Base-by-base conservation (phyloP, 805 yeast genomes). In the Pichia phayaonensis region DNA sequence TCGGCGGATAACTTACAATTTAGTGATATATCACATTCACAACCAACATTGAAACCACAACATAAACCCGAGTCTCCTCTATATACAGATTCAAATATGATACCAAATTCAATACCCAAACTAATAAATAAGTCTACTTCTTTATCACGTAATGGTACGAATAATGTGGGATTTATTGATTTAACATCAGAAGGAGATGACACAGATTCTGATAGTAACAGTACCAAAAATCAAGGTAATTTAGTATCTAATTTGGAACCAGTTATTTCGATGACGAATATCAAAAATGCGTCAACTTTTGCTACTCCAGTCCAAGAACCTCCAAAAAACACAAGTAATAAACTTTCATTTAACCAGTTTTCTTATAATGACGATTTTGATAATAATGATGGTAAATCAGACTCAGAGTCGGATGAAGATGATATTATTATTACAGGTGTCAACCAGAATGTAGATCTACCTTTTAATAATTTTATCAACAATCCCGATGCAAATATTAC, bases 381-480 rank as follows among this genome's bases (percentile, higher is more conserved):
- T 26, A 20, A 40, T 34, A 34, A 34, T n/a, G 10, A 16, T 15
- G 16, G 7, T 16, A n/a, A 34, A 11, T 40, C 42, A 13, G 46
- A 44, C 18, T 27, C 47, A n/a, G 40, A 44, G 15, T 40, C 41
- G 8, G 50, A 47, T 4, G 50, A 49, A 16, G 54, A 52, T 42
- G 50, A 48, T 27, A 44, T 51, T 5, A 36, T 48, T 3, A 51
- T 51, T n/a, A 51, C 48, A 0, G 51, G 48, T 8, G 39, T 47
- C 8, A 21, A 22, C 21, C 44, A 34, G 15, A 45, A 39, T 44
- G 20, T 7, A 34, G 20, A 34, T 34, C 8, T 2, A 13, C 7
- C 34, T 13, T 29, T 29, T 13, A 29, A 29, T 29, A 29, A 29
- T 29, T 3, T 12, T 13, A n/a, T 36, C 3, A 36, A 36, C 21